Evolutionary conservation across 1,284 basidiomycete genomes (phyloP), one percentile per base, ranked within the genome.

Genomic region (Malassezia globosa): DNA sequence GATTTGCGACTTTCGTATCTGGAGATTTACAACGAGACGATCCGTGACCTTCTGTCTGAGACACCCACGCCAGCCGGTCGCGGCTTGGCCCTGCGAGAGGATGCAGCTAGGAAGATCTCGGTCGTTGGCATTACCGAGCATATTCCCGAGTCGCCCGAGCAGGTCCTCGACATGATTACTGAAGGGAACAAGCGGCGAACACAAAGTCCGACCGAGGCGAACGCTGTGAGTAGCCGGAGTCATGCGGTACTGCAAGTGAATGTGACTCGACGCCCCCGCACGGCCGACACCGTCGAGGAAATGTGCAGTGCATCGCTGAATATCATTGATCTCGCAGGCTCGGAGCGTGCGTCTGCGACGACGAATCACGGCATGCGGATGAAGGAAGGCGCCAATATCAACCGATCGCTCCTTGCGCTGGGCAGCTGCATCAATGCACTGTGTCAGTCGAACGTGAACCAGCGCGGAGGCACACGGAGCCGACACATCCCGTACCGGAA

Each of bases 351-450:
- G 31, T 60, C 66, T 37, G 68, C 68, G 16, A 71, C 68, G 4
- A 49, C 56, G 37, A 71, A 71, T 59, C 67, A 65, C 22, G 68
- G 68, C n/a, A 56, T 61, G 14, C 62, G 68, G 14, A 71, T 71
- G 68, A 71, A 69, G 44, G 68, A 71, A 48, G 68, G 68, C n/a
- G 68, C 68, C 36, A 71, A 71, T 52, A 71, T 71, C 58, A 71
- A 71, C 61, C 67, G 67, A 52, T 67, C 64, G 22, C 59, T 71
- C 7, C 61, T 71, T 7, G 68, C 68, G 5, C 60, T 71, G 24
- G 68, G 66, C 40, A 66, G 67, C 48, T 71, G 68, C 59, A 71
- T 71, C 59, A 71, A 69, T 42, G 68, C 68, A 8, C 59, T 71
- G 27, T 71, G 68, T 56, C 60, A 64, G 38, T 58, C 63, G 10